These are phyloP conservation scores for Russula virescens DNA, from an alignment of 768 basidiomycete species.

Conservation along the genomic window DNA sequence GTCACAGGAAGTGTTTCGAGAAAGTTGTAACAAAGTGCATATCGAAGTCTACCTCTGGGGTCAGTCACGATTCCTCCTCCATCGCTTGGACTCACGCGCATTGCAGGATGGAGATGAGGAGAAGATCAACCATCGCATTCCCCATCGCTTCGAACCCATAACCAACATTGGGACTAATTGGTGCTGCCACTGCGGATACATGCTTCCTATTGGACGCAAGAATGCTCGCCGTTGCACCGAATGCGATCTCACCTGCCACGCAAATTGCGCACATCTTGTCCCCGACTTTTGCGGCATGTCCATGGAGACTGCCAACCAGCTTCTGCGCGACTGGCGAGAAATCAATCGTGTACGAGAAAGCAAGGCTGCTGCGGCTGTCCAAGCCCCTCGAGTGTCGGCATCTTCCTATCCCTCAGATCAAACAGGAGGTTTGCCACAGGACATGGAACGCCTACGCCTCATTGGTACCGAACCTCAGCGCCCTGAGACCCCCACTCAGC, in stretches of 20 bases:
- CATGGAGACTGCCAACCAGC: slow-evolving; percentile 96
- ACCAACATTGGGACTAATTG: slow-evolving; percentile 97
- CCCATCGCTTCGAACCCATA: slow-evolving; percentile 94
- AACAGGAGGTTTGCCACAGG: slow-evolving; percentile 25
- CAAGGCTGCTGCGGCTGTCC: slow-evolving; percentile 35
- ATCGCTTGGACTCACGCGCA: slow-evolving; percentile 1
- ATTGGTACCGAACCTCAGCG: slow-evolving; percentile 24
- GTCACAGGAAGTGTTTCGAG: slow-evolving; percentile 98
- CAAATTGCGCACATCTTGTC: slow-evolving; percentile 94
- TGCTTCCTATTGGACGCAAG: slow-evolving; percentile 94
- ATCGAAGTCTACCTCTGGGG: slow-evolving; percentile 91
- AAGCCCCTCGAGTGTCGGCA: slow-evolving; percentile 30
- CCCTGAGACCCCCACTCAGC: slow-evolving; percentile 26
- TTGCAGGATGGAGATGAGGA: slow-evolving; percentile 90
- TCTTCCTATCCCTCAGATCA: slow-evolving; percentile 28
- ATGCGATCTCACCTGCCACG: slow-evolving; percentile 95
- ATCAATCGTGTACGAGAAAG: slow-evolving; percentile 71
- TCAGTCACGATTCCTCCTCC: slow-evolving; percentile 36
- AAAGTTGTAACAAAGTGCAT: slow-evolving; percentile 99
- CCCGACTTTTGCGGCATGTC: slow-evolving; percentile 99
- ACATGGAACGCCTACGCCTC: slow-evolving; percentile 27
- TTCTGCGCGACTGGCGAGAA: slow-evolving; percentile 84
- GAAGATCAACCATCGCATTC: slow-evolving; percentile 98
- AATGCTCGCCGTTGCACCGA: slow-evolving; percentile 94
- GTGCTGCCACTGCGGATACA: slow-evolving; percentile 99